Evolutionary conservation across 345 rosid genomes (phyloP), one percentile per base, ranked within the genome.

Genomic region (Populus euphratica): DNA sequence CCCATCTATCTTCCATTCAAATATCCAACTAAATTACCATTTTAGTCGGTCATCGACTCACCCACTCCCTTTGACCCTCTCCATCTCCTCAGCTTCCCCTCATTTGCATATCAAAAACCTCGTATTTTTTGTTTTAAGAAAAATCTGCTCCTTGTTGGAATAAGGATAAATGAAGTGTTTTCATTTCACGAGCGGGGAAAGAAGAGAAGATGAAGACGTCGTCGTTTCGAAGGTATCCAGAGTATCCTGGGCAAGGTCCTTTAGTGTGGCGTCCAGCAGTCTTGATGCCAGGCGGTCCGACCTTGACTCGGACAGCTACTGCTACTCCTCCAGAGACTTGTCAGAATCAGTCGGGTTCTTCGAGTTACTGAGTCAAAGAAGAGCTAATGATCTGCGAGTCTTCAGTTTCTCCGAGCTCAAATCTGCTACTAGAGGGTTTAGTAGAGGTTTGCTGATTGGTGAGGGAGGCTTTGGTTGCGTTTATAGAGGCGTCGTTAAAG

Each of bases 391-490:
- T 89, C 89, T 96, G 13, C 86, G 87, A 54, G 89, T 87, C 10
- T 96, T 96, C 77, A 76, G 93, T 10, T 96, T 86, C 81, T 69
- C 88, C 1, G 97, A 96, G 84, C 88, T 96, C 72, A 96, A 92
- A 84, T 81, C 89, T 0, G 98, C 98, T 11, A 96, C 97, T 8
- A 81, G 89, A 70, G 94, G 97, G 39, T 93, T 96, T 81, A 93
- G 80, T 64, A 83, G 97, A 77, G 88, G 85, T 39, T 88, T 92
- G 33, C 43, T 93, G 87, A 90, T 96, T 39, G 99, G 98, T 2
- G 98, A 96, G 83, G 98, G 99, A 68, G 98, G 99, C 5, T 96
- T 96, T 49, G 98, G 99, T 1, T 96, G 98, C 63, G 99, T 96
- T 56, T 96, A 84, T 61, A 83, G 87, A 80, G 99, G 94, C 41